phyloP scores from a whole-genome alignment of 2,329 filamentous ascomycete species.

The Colletotrichum eleusines region DNA sequence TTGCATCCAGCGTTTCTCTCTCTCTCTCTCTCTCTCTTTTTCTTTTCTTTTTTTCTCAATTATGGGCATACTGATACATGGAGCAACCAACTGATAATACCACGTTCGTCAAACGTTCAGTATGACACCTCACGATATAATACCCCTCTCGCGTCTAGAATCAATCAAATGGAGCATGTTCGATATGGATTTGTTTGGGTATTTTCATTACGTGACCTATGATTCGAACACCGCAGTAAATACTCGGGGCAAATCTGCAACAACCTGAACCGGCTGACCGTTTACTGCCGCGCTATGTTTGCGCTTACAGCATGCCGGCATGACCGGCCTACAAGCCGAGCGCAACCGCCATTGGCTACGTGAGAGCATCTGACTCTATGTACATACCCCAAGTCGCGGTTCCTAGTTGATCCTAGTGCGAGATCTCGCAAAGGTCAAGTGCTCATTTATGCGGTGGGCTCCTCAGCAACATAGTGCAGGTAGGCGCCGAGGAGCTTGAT shows the following conservation, averaged over 20 bases:
- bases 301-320: slow-evolving; percentile 5
- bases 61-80: background rate
- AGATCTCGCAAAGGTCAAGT: background rate
- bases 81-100: background rate
- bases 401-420: background rate
- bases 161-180: slow-evolving; percentile 10
- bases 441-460: slow-evolving; percentile 66
- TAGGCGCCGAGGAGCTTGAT: slow-evolving; percentile 96
- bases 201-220: slow-evolving; percentile 33
- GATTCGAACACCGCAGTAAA: background rate
- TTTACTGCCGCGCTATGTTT: background rate
- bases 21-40: background rate
- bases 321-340: slow-evolving; percentile 14
- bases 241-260: background rate
- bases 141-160: slow-evolving; percentile 31
- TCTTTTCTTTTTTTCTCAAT: background rate
- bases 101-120: slow-evolving; percentile 12
- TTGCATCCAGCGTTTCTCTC: slow-evolving; percentile 19
- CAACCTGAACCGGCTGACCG: background rate
- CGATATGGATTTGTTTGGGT: slow-evolving; percentile 29
- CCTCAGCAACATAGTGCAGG: slow-evolving; percentile 94
- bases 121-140: slow-evolving; percentile 25
- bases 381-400: background rate
- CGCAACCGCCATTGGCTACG: slow-evolving; percentile 2
- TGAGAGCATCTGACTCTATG: background rate